phyloP scores from a whole-genome alignment of 2,329 filamentous ascomycete genomes.

The Colletotrichum tamarilloi region DNA sequence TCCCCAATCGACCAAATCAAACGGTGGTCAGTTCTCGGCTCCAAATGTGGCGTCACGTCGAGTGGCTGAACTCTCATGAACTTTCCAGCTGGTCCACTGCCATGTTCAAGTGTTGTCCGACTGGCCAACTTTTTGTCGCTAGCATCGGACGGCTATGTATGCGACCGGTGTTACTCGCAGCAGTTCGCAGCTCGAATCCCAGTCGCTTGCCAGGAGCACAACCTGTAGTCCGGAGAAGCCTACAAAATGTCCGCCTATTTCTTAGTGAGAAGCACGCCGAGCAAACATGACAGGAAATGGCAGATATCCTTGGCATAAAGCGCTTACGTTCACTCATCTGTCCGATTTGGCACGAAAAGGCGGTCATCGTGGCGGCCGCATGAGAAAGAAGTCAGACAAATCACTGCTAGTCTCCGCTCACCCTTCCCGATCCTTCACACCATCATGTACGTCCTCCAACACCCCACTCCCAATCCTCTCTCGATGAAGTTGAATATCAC shows the following conservation, averaged over 20 bases:
- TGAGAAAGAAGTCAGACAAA: conserved; percentile 27
- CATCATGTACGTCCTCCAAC: conserved; percentile 11
- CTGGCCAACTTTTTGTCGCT: background rate
- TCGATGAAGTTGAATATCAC: conserved; percentile 4
- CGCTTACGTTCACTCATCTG: conserved; percentile 7
- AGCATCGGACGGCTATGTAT: conserved; percentile 12
- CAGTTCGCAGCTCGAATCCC: conserved; percentile 29
- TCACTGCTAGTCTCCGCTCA: conserved; percentile 29
- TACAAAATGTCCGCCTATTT: conserved; percentile 1
- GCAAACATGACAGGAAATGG: background rate
- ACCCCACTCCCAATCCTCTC: conserved; percentile 33
- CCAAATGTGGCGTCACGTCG: conserved; percentile 3
- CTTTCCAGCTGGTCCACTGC: background rate
- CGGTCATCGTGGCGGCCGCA: conserved; percentile 28
- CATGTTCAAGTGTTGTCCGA: background rate
- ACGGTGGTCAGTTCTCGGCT: background rate
- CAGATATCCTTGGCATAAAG: background rate
- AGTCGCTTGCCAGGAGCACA: background rate
- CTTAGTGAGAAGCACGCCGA: background rate
- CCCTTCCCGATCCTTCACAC: conserved; percentile 31
- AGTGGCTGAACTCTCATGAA: background rate
- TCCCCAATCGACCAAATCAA: background rate
- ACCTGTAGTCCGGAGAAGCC: background rate
- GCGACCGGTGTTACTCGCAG: conserved; percentile 26
- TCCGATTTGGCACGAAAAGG: conserved; percentile 4